Base-by-base conservation (phyloP, 345 rosid genomes). In the Abelmoschus esculentus region DNA sequence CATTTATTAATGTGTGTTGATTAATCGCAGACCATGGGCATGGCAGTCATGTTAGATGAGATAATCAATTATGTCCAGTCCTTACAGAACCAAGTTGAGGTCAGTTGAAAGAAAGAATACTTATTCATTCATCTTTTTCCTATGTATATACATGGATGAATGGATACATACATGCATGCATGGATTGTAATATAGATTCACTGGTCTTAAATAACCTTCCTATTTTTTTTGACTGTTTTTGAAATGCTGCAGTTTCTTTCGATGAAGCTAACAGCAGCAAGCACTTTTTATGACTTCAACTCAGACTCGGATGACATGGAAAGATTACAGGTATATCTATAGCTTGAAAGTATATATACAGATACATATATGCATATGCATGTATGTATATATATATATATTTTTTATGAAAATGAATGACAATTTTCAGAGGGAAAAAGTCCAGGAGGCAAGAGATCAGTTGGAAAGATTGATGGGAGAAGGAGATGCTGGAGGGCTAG, bases 81-180 rank as follows among this genome's bases (percentile, higher is more conserved):
- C 19, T 79, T 89, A 60, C 91, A 91, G 70, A 85, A 86, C 75
- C 96, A 91, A 73, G 90, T 91, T 47, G 97, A 91, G 90, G 96
- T 87, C 61, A 83, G 79, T 73, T 22, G 34, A 57, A 58, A 26
- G 19, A 57, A 42, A 15, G 28, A 2, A 29, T 29, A 29, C 14
- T 31, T 22, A 22, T 0, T 7, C 57, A 29, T 3, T 9, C 19
- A 1, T 1, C 47, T 57, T 15, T 36, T 55, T 40, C 53, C n/a
- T 56, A 26, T 65, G 17, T 49, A 49, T 5, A 14, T 12, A 47
- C 17, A 55, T 55, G 1, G 3, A 62, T 62, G 31, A 11, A 17
- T 38, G 8, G 10, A 40, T 4, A 3, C 6, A 60, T 60, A 2
- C 11, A 17, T 60, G 2, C 19, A 54, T 18, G 29, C 15, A 19